Conservation (phyloP, 768 basidiomycete species). For the Pleurotus citrinopileatus region DNA sequence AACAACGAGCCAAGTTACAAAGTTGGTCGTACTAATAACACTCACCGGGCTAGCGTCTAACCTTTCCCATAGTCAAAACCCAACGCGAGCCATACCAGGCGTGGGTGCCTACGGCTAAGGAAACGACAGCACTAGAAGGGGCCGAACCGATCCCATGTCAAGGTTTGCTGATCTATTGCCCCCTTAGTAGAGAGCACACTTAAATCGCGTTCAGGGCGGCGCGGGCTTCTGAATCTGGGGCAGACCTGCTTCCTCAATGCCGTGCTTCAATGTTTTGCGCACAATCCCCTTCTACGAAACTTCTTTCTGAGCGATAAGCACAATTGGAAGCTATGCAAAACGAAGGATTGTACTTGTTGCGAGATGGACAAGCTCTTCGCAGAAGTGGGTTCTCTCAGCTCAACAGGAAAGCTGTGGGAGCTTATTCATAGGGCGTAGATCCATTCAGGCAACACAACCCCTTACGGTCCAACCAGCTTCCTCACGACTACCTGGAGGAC, state of each 20-base stretch:
- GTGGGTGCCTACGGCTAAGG: constrained; percentile 38
- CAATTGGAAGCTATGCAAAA: constrained; percentile 67
- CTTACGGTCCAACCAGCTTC: constrained; percentile 82
- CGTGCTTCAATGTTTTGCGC: constrained; percentile 83
- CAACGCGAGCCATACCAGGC: constrained; percentile 31
- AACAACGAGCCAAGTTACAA: constrained; percentile 59
- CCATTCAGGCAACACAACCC: constrained; percentile 52
- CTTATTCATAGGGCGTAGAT: constrained; percentile 31
- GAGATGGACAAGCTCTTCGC: constrained; percentile 89
- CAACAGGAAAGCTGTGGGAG: constrained; percentile 9
- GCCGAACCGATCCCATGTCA: constrained; percentile 65
- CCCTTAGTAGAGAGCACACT: neutral
- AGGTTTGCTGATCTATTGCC: constrained; percentile 42
- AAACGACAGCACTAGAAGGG: constrained; percentile 43
- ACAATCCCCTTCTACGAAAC: constrained; percentile 86
- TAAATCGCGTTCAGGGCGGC: constrained; percentile 48
- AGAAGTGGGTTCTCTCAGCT: constrained; percentile 44
- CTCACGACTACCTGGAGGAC: constrained; percentile 82
- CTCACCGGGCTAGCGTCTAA: no score
- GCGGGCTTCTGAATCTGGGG: constrained; percentile 84
- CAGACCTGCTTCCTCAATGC: constrained; percentile 95
- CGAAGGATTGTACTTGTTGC: constrained; percentile 79
- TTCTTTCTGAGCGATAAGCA: constrained; percentile 92
- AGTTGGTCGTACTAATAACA: constrained; percentile 32
- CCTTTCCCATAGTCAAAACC: constrained; percentile 23